Evolutionary conservation across 1,284 basidiomycete species (phyloP).

Genomic region (Rhodotorula sp.): DNA sequence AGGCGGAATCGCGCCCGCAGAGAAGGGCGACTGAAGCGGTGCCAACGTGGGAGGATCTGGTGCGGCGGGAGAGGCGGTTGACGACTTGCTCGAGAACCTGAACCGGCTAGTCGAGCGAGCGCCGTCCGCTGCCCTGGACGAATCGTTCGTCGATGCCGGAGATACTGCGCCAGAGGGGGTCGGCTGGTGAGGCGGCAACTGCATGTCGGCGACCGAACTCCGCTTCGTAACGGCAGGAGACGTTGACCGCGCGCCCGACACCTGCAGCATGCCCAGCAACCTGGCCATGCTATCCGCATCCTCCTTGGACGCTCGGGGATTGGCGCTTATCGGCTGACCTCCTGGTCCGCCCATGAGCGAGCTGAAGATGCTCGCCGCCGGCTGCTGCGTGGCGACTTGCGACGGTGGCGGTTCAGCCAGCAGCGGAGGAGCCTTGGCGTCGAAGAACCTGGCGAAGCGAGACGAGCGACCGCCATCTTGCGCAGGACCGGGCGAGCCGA

Average conservation of each 20-base stretch:
- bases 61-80: background rate
- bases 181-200: background rate
- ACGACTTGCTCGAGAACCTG: constrained; percentile 20
- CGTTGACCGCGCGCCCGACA: constrained; percentile 15
- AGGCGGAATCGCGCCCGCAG: background rate
- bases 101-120: constrained; percentile 22
- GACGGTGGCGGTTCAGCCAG: constrained; percentile 8
- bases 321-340: background rate
- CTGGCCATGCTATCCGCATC: constrained; percentile 37
- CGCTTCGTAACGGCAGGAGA: background rate
- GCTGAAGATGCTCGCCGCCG: constrained; percentile 21
- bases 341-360: constrained; percentile 22
- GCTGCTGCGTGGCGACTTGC: background rate
- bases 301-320: constrained; percentile 27
- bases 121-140: background rate
- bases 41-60: background rate
- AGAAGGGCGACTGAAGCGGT: background rate
- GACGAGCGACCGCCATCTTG: constrained; percentile 17
- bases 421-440: constrained; percentile 29
- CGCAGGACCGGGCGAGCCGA: background rate
- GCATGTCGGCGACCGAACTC: background rate
- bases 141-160: background rate
- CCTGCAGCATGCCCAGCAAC: constrained; percentile 38
- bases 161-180: background rate
- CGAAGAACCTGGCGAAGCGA: constrained; percentile 40